Conservation (phyloP, 257 asterid species). For the Solanum peruvianum region DNA sequence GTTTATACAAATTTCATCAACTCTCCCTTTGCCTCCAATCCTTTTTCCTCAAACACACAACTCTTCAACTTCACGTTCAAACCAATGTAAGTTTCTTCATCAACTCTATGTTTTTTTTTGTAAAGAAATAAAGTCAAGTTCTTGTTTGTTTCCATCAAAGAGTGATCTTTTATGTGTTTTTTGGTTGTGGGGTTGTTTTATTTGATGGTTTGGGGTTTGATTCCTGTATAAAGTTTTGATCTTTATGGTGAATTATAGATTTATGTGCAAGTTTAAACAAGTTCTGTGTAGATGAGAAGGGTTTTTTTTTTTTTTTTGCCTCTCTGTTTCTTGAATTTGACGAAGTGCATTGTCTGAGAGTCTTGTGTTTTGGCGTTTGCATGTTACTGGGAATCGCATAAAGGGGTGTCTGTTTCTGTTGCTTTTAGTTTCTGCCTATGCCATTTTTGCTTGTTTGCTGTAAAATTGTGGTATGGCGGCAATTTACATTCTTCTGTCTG, state of each 20-base stretch:
- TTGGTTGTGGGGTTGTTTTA: neutral
- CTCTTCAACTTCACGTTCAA: neutral
- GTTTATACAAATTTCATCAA: neutral
- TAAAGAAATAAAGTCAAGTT: neutral
- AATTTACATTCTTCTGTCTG: neutral
- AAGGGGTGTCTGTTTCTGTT: neutral
- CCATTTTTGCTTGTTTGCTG: neutral
- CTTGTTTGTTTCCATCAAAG: neutral
- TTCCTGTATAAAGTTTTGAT: neutral
- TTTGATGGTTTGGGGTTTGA: neutral
- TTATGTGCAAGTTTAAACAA: neutral
- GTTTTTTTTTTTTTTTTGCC: neutral
- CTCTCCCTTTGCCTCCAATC: neutral
- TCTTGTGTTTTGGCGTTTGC: neutral
- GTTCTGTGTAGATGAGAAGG: neutral
- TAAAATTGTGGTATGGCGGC: neutral
- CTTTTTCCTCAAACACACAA: neutral
- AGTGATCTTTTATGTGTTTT: neutral
- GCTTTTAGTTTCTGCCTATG: neutral
- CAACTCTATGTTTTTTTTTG: neutral
- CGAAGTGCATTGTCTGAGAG: neutral
- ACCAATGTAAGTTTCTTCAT: neutral
- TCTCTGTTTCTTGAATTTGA: neutral
- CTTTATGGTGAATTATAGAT: neutral
- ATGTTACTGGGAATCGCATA: neutral